Evolutionary conservation across 345 rosid species (phyloP).

Genomic region (Atalantia buxifolia): DNA sequence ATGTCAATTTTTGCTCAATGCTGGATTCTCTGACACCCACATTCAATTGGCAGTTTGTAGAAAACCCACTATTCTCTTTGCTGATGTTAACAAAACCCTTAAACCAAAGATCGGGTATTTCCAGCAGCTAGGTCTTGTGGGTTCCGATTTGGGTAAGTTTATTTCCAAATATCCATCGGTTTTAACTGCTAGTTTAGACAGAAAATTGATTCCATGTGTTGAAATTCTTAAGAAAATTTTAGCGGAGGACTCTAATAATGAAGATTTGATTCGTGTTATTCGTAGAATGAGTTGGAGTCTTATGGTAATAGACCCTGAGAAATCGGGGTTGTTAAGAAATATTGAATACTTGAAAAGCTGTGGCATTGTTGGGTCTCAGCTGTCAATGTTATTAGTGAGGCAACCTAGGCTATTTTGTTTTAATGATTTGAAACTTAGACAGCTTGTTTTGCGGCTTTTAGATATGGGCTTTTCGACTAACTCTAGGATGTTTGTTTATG

Average conservation of each 20-base stretch:
- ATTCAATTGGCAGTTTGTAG: slow-evolving; percentile 8
- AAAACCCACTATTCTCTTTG: slow-evolving; percentile 26
- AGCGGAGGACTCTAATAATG: slow-evolving; percentile 13
- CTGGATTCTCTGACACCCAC: slow-evolving; percentile 27
- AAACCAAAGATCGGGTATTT: slow-evolving; percentile 32
- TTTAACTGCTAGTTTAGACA: slow-evolving; percentile 23
- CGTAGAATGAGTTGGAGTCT: slow-evolving; percentile 9
- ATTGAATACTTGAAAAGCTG: slow-evolving; percentile 21
- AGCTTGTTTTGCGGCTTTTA: slow-evolving; percentile 10
- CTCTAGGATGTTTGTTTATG: slow-evolving; percentile 43
- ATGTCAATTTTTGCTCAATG: background rate
- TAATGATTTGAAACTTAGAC: slow-evolving; percentile 18
- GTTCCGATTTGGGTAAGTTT: slow-evolving; percentile 23
- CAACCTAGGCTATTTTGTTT: slow-evolving; percentile 30
- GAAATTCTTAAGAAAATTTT: slow-evolving; percentile 23
- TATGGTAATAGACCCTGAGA: background rate
- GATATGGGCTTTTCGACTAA: slow-evolving; percentile 31
- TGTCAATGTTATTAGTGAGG: slow-evolving; percentile 20
- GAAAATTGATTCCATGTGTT: slow-evolving; percentile 23
- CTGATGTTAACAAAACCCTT: slow-evolving; percentile 15
- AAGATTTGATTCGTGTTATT: slow-evolving; percentile 20
- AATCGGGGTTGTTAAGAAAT: slow-evolving; percentile 20
- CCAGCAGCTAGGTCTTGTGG: background rate
- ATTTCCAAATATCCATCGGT: slow-evolving; percentile 13
- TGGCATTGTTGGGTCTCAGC: slow-evolving; percentile 35